Base-by-base conservation (phyloP, 2,329 filamentous ascomycete genomes). In the Stenocarpella maydis region DNA sequence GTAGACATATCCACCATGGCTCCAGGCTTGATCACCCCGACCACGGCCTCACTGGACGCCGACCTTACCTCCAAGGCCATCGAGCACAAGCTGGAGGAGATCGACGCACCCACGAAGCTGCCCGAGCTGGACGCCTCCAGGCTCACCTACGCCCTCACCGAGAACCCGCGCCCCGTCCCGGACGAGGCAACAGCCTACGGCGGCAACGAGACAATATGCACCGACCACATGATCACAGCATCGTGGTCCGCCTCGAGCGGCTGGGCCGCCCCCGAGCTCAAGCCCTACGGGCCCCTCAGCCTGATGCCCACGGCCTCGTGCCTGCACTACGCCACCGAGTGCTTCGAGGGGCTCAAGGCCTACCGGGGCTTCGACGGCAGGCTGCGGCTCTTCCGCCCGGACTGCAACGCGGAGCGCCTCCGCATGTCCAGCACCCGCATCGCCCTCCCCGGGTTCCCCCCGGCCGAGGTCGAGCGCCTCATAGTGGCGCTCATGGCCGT, bases 321-420 rank as follows among this genome's bases (percentile, higher is more conserved):
- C 71, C 86, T 97, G 71, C 94, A 97, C 85, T 97, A 97, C 81
- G 94, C 93, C 14, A 97, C 93, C 58, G 92, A 95, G 81, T 97
- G 94, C 80, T 97, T 97, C 82, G 94, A 97, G 82, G 94, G 94
- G 15, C 82, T 87, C 75, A 97, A 97, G 81, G 88, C 89, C 64
- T 97, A 94, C 85, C 90, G 94, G 63, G 94, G 94, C 68, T 87
- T 87, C 73, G 92, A 95, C 78, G 91, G 90, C 75, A 87, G 87
- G 75, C 86, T 95, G 67, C 90, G 92, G 70, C 83, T 95, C 68
- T 95, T 95, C 86, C 90, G 92, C n/a, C 91, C 92, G 0, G 83
- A 90, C 74, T 86, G 88, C 77, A 95, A 95, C 80, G 88, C 89
- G 76, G 83, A 84, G 73, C 90, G 93, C 74, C 89, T 89, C 79